Percentiles rank a stretch among this genome's conserved stretches.
Evolutionary conservation across 2,329 filamentous ascomycete genomes (phyloP).

Genomic region (Epichloe gansuensis): DNA sequence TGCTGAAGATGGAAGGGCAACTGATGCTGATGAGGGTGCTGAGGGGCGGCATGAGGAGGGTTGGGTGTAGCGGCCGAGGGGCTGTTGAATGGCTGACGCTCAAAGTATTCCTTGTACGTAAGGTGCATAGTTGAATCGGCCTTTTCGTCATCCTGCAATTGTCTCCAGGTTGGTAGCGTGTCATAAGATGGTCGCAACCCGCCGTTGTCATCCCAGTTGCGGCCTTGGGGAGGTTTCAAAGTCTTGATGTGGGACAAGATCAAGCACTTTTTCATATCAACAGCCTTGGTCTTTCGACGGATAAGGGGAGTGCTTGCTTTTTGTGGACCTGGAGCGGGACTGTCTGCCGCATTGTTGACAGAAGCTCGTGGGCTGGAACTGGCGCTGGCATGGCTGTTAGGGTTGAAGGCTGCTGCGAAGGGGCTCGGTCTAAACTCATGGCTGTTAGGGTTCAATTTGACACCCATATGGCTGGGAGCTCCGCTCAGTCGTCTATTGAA

Average conservation of each 20-base stretch:
- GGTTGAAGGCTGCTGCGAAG: slow-evolving; percentile 70
- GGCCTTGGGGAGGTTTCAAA: slow-evolving; percentile 37
- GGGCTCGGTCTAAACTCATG: slow-evolving; percentile 80
- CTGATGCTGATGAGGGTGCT: slow-evolving; percentile 72
- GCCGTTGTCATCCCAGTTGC: slow-evolving; percentile 62
- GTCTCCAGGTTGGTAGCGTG: slow-evolving; percentile 76
- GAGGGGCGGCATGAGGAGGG: slow-evolving; percentile 55
- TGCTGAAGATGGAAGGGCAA: slow-evolving; percentile 74
- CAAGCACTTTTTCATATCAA: slow-evolving; percentile 58
- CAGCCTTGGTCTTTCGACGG: slow-evolving; percentile 57
- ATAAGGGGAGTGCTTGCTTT: slow-evolving; percentile 36
- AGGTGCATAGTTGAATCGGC: slow-evolving; percentile 48
- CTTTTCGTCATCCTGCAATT: slow-evolving; percentile 59
- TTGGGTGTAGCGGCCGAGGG: slow-evolving; percentile 55
- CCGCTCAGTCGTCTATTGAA: slow-evolving; percentile 42
- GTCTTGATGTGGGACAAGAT: slow-evolving; percentile 43
- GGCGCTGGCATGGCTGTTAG: slow-evolving; percentile 50
- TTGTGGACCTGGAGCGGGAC: slow-evolving; percentile 12
- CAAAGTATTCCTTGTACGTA: slow-evolving; percentile 71
- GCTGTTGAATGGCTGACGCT: slow-evolving; percentile 46
- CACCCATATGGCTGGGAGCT: slow-evolving; percentile 37
- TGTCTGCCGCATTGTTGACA: slow-evolving; percentile 36
- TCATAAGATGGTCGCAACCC: slow-evolving; percentile 78
- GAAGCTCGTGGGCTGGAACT: slow-evolving; percentile 60
- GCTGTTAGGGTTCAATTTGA: slow-evolving; percentile 52